phyloP scores from a whole-genome alignment of 164 flowering plant genomes.

The Saururus chinensis region DNA sequence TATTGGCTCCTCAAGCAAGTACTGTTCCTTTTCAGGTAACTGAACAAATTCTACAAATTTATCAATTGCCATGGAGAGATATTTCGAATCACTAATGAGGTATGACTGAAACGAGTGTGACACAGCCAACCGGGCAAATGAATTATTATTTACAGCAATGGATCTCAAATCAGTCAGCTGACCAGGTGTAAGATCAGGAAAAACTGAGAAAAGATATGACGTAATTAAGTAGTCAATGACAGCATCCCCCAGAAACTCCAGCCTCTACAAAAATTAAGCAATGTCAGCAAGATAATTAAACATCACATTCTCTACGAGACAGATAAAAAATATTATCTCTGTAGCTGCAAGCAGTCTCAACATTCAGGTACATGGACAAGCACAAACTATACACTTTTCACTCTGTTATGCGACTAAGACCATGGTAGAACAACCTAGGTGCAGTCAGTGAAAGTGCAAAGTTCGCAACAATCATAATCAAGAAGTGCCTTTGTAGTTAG shows the following conservation, averaged over 20 bases:
- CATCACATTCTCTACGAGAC: background rate
- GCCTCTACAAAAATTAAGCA: conserved; percentile 40
- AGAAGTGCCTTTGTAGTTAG: too few relatives aligned
- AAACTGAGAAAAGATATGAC: conserved; percentile 76
- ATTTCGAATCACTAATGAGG: conserved; percentile 50
- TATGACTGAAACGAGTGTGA: conserved; percentile 44
- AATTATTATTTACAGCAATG: conserved; percentile 51
- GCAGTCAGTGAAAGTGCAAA: too few relatives aligned
- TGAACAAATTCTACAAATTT: conserved; percentile 38
- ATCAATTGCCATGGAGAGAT: conserved; percentile 41
- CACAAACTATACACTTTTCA: too few relatives aligned
- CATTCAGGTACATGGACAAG: background rate
- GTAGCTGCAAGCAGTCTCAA: background rate
- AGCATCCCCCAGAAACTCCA: conserved; percentile 98
- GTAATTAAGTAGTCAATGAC: conserved; percentile 87
- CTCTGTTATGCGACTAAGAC: too few relatives aligned
- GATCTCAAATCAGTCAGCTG: conserved; percentile 91
- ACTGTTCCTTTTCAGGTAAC: conserved; percentile 21
- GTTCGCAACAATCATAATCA: too few relatives aligned
- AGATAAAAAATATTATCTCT: background rate
- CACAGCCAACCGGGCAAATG: conserved; percentile 72
- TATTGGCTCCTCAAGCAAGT: conserved; percentile 33
- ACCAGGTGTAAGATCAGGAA: conserved; percentile 88
- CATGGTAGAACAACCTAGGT: too few relatives aligned
- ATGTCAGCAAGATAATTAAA: background rate